Evolutionary conservation across 345 rosid species (phyloP).

Genomic region (Viola odorata): DNA sequence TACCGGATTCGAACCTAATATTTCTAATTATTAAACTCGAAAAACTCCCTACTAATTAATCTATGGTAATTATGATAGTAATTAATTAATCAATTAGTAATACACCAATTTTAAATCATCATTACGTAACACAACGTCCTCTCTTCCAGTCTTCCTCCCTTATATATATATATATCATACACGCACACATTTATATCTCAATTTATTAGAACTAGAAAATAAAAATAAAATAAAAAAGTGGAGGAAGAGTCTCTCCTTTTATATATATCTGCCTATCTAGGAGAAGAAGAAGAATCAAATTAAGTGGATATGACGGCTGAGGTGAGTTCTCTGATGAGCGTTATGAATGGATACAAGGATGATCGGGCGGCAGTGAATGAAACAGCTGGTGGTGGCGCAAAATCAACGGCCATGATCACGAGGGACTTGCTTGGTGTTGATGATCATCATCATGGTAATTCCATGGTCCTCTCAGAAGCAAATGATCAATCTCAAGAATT

Average conservation of each 20-base stretch:
- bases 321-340: conserved; percentile 24
- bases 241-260: neutral
- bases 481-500: conserved; percentile 52
- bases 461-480: neutral
- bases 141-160: neutral
- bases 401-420: conserved; percentile 50
- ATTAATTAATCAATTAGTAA: neutral
- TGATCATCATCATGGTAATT: neutral
- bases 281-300: neutral
- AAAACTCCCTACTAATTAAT: no score
- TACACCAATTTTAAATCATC: neutral
- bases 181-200: no score
- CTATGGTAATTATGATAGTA: neutral
- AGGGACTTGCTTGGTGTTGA: conserved; percentile 58
- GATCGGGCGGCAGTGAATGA: conserved; percentile 18
- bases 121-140: conserved; percentile 5
- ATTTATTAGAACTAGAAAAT: neutral
- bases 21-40: neutral
- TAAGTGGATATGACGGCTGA: conserved; percentile 23
- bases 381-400: conserved; percentile 23
- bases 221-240: neutral
- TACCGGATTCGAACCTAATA: no score
- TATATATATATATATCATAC: neutral
- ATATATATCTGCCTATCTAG: no score
- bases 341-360: conserved; percentile 17